These are phyloP conservation scores for Collybiopsis confluens DNA, from an alignment of 768 basidiomycete species.

Conservation along the genomic window DNA sequence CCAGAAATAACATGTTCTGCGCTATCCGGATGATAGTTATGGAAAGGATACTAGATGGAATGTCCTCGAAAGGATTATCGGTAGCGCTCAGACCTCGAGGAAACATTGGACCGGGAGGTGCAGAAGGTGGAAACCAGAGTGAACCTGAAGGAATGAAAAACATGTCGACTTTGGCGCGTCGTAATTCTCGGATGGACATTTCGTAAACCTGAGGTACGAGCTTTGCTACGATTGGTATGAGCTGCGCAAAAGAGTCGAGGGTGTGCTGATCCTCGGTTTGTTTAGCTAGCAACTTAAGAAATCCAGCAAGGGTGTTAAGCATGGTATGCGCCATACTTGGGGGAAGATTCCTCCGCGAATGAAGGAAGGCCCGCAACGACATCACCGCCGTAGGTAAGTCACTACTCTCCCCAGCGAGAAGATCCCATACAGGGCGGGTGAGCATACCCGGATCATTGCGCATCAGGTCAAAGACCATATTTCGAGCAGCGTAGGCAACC, in stretches of 20 bases:
- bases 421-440: conserved; percentile 57
- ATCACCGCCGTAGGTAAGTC: conserved; percentile 45
- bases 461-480: conserved; percentile 60
- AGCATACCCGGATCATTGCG: conserved; percentile 72
- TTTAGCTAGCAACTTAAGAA: conserved; percentile 50
- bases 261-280: conserved; percentile 38
- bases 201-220: conserved; percentile 64
- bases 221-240: conserved; percentile 54
- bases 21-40: conserved; percentile 64
- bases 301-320: conserved; percentile 69
- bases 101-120: conserved; percentile 60
- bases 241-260: conserved; percentile 49
- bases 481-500: conserved; percentile 54
- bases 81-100: conserved; percentile 38
- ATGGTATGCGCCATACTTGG: conserved; percentile 61
- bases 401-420: conserved; percentile 47
- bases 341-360: conserved; percentile 52
- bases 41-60: conserved; percentile 42
- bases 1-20: conserved; percentile 65
- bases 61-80: conserved; percentile 31
- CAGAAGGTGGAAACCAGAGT: conserved; percentile 59
- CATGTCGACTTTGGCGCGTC: conserved; percentile 65
- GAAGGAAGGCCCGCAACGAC: conserved; percentile 51
- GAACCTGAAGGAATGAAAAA: conserved; percentile 68
- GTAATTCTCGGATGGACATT: conserved; percentile 67